Evolutionary conservation across 768 basidiomycete species (phyloP), one percentile per base, ranked within the genome.

Genomic region (Trametes cinnabarina): DNA sequence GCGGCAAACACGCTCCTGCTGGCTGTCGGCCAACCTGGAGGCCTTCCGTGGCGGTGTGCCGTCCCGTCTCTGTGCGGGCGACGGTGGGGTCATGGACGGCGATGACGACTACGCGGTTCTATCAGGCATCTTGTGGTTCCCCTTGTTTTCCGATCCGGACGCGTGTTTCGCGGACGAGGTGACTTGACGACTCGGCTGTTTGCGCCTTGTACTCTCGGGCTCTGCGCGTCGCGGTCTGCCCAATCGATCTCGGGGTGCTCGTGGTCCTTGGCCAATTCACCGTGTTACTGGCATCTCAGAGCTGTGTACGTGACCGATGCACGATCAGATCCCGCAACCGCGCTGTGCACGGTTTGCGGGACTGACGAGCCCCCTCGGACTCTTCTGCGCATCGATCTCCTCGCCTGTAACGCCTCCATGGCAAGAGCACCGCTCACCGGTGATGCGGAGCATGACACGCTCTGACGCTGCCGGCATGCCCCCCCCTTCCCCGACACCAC

Each of bases 371-470:
- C 44, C 15, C 19, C 22, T 22, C 44, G 15, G 23, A 26, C 23
- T 14, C 44, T 26, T 35, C 41, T 35, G 26, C 43, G 42, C 52
- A 17, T 30, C 30, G 53, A 23, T 46, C 23, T 28, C 32, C 20
- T 14, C n/a, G n/a, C n/a, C n/a, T n/a, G 2, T 35, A 32, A 8
- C 49, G 14, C 22, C 15, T 15, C 51, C 17, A 10, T 23, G 35
- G 28, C 23, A n/a, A 15, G 19, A n/a, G 23, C 5, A 22, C 32
- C 51, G 40, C 41, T 32, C 17, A 6, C 52, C 44, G 53, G 25
- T 39, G 53, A 55, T 55, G 44, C 53, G 53, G 53, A 39, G n/a
- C 34, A 28, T 55, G 53, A 47, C 53, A 55, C 42, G 30, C 6
- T 12, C 30, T n/a, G 4, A 17, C 23, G 11, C 44, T 55, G 44